A percentile compares a stretch with the other conserved stretches of the same genome.
Evolutionary conservation across 2,329 filamentous ascomycete genomes (phyloP).

Genomic region (Ciborinia camelliae): DNA sequence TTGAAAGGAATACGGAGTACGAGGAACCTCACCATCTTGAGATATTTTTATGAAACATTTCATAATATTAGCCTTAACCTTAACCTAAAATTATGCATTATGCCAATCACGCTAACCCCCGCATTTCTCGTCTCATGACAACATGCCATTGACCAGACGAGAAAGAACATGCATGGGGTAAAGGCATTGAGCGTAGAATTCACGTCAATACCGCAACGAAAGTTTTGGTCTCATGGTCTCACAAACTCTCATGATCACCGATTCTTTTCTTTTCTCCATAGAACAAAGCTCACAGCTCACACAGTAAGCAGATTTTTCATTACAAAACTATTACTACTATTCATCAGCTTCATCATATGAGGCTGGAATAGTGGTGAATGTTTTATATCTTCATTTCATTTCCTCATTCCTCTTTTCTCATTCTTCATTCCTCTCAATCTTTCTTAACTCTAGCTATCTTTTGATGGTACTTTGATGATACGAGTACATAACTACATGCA

Average conservation of each 20-base stretch:
- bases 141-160: not conserved
- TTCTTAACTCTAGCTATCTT: not conserved
- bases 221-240: not conserved
- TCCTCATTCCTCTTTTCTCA: no score
- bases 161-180: not conserved
- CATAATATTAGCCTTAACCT: not conserved
- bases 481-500: conserved; percentile 1
- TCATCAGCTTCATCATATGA: not conserved
- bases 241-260: no score
- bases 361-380: not conserved
- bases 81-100: not conserved
- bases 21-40: not conserved
- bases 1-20: no score
- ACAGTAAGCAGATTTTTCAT: not conserved
- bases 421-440: not conserved
- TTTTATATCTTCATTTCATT: not conserved
- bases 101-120: conserved; percentile 8
- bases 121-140: conserved; percentile 8
- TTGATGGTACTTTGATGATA: conserved; percentile 8
- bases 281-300: not conserved
- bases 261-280: not conserved
- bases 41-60: not conserved
- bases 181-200: no score
- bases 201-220: no score
- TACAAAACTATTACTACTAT: not conserved